Evolutionary conservation across 768 basidiomycete genomes (phyloP).

Genomic region (Psilocybe subaeruginosa): DNA sequence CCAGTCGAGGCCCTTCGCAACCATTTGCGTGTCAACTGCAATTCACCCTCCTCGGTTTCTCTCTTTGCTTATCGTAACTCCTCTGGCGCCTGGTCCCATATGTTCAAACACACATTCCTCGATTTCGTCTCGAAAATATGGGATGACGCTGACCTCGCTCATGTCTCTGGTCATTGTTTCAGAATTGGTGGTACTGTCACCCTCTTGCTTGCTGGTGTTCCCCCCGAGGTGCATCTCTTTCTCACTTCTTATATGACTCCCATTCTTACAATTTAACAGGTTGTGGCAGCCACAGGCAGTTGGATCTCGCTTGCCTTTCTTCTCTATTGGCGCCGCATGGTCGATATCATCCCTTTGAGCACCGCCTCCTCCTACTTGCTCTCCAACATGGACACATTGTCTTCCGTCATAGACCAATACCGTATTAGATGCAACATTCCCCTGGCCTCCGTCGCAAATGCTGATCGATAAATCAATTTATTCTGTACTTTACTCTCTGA

Average conservation of each 20-base stretch:
- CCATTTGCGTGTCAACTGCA: neutral
- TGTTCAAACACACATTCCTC: conserved; percentile 4
- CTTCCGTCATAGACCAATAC: neutral
- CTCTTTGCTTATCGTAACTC: neutral
- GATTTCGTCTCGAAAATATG: neutral
- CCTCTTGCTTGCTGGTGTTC: conserved; percentile 29
- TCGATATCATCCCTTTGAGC: neutral
- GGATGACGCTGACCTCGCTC: neutral
- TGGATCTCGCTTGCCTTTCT: conserved; percentile 11
- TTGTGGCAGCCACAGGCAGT: conserved; percentile 7
- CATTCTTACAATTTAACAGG: neutral
- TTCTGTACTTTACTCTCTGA: neutral
- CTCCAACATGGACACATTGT: neutral
- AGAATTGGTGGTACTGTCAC: conserved; percentile 36
- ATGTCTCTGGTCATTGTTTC: conserved; percentile 32
- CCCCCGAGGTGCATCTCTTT: conserved; percentile 12
- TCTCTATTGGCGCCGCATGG: conserved; percentile 5
- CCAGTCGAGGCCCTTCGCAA: conserved; percentile 9
- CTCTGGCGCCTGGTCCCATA: neutral
- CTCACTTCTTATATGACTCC: no score
- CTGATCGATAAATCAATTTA: neutral
- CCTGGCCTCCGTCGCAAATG: neutral
- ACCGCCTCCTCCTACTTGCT: neutral
- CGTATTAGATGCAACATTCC: neutral
- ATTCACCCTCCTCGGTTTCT: neutral